Evolutionary conservation across 129 eudicot genomes (phyloP), one percentile per base, ranked within the genome.

Genomic region (Flaveria brownii): DNA sequence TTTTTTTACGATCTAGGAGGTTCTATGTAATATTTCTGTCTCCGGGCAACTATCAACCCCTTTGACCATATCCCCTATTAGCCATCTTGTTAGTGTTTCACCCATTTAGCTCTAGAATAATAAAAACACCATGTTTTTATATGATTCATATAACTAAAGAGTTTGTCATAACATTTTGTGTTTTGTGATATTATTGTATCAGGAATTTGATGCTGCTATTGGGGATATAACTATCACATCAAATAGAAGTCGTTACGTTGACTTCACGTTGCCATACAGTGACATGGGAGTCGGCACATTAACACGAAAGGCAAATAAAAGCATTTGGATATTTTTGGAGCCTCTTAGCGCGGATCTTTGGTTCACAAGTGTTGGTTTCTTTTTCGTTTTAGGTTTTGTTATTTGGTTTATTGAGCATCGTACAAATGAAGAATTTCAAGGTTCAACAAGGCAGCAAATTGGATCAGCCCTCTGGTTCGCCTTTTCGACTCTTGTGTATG

Each of bases 221-320:
- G 90, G 90, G 15, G 93, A 88, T 69, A 47, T 81, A 15, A 85
- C 90, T 5, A 88, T 88, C 36, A 71, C 85, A n/a, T 60, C 86
- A 4, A 71, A 83, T 25, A 69, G 90, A 76, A 59, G 81, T 16
- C 23, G 3, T 0, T 85, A 75, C n/a, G 88, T 78, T 10, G 93
- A 88, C 63, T 88, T 88, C 81, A 85, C 93, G 9, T 23, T 79
- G 16, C 77, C 93, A 0, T 81, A 10, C 46, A 79, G 83, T 1
- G 88, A 85, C 14, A 23, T 61, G 1, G 93, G 90, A 4, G 16
- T 72, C 17, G 86, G 77, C 22, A 84, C 72, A 26, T 3, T 86
- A 17, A 77, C 81, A 11, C 52, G 70, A 65, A 73, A 66, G 12
- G 71, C 55, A 47, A 36, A 69, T 16, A 67, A 72, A 25, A 70